phyloP scores from a whole-genome alignment of 306 rosid species.

The Quercus rubra region DNA sequence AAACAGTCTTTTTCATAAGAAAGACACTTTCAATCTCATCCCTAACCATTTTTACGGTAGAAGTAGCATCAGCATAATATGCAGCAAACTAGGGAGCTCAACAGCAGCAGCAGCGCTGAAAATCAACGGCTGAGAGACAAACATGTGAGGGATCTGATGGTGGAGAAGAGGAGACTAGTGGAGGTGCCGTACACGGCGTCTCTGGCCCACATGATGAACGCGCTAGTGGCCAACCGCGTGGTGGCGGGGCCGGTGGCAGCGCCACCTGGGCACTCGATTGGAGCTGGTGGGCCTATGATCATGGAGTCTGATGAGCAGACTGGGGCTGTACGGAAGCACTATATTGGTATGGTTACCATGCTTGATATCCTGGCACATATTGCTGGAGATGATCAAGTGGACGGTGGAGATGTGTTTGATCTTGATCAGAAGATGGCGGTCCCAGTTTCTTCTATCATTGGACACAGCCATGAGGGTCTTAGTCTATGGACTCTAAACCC shows the following conservation, averaged over 20 bases:
- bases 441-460: constrained; percentile 63
- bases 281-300: constrained; percentile 90
- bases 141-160: constrained; percentile 61
- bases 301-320: constrained; percentile 76
- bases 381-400: constrained; percentile 55
- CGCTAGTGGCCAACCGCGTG: constrained; percentile 65
- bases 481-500: constrained; percentile 90
- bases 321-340: constrained; percentile 60
- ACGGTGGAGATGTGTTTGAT: constrained; percentile 21
- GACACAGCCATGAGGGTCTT: constrained; percentile 69
- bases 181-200: constrained; percentile 90
- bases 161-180: constrained; percentile 59
- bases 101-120: constrained; percentile 5
- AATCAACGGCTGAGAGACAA: constrained; percentile 34
- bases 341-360: constrained; percentile 89
- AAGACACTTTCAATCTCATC: not conserved
- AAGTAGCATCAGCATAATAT: not conserved
- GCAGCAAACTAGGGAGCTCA: constrained; percentile 29
- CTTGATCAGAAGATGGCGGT: constrained; percentile 67
- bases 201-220: constrained; percentile 67
- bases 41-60: not conserved
- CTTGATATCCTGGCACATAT: constrained; percentile 81
- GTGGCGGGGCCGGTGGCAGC: constrained; percentile 87
- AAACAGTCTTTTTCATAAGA: not conserved
- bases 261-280: constrained; percentile 94